Evolutionary conservation across 2,329 filamentous ascomycete species (phyloP).

Genomic region (Stagonosporopsis tanaceti): DNA sequence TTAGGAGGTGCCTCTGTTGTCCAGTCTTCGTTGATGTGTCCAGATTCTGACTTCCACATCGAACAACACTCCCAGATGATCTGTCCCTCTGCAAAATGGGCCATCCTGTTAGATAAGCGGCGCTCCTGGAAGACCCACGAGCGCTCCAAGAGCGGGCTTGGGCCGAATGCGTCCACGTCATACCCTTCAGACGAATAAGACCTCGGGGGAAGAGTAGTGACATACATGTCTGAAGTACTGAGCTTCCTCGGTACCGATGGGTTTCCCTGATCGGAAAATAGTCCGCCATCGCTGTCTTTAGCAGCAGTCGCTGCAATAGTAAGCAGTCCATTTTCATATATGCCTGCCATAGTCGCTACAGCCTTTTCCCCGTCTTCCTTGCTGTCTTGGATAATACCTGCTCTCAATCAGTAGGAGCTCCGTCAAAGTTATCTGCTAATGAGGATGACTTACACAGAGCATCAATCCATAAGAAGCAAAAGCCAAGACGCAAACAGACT

Average conservation of each 20-base stretch:
- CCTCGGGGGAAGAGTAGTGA: too few species aligned
- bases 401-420: background rate
- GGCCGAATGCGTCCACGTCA: too few species aligned
- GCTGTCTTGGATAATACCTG: background rate
- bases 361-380: background rate
- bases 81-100: background rate
- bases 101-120: background rate
- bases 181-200: too few species aligned
- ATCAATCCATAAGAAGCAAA: background rate
- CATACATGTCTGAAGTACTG: too few species aligned
- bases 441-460: background rate
- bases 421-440: background rate
- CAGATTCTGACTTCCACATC: background rate
- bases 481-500: background rate
- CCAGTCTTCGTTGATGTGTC: background rate
- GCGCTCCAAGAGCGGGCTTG: background rate
- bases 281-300: background rate
- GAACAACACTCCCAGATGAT: background rate
- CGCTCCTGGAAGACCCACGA: constrained; percentile 1
- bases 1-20: background rate
- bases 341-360: background rate
- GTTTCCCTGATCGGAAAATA: background rate
- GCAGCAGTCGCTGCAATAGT: background rate
- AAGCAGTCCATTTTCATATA: background rate
- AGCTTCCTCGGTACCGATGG: background rate